Evolutionary conservation across 768 basidiomycete species (phyloP), one percentile per base, ranked within the genome.

Genomic region (Tylopilus plumbeoviolaceoides): DNA sequence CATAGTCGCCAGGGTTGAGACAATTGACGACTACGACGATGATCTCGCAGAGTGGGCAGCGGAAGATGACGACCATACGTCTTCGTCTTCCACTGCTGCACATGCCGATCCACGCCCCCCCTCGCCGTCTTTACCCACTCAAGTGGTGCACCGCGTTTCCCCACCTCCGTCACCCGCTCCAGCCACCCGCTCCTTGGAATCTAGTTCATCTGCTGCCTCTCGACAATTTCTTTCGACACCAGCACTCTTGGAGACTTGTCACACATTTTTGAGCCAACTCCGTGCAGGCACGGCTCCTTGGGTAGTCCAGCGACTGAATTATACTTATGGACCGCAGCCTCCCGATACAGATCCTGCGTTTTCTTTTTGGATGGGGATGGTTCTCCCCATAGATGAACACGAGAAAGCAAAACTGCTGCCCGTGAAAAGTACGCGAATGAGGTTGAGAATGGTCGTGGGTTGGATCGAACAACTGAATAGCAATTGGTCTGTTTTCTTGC

Each of bases 301-400:
- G 95, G 85, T 98, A 33, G 84, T 91, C 2, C 91, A 97, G 63
- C 81, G 91, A 44, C 77, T 97, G 41, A 83, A 89, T 63, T 81
- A 79, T 61, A 83, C 85, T 0, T 89, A 88, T 63, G 91, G 91
- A 3, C 73, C 78, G 5, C 87, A 89, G 76, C 93, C 93, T 1
- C 61, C 69, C 6, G 65, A 73, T 21, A 62, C 54, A 12, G 86
- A 92, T 67, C 80, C 85, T 25, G 72, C 78, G 21, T 93, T 95
- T 68, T 82, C 83, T 31, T 97, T 89, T 69, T 95, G 91, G 89
- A 91, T 95, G 73, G 91, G 89, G 1, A 77, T 83, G 67, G 83
- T 95, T 35, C 82, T 98, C 45, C 89, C 94, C 33, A 91, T 98
- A 64, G 91, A 95, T 67, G 90, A 95, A 52, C 79, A 84, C 61